Base-by-base conservation (phyloP, 306 rosid species). In the Pachyrhizus erosus region DNA sequence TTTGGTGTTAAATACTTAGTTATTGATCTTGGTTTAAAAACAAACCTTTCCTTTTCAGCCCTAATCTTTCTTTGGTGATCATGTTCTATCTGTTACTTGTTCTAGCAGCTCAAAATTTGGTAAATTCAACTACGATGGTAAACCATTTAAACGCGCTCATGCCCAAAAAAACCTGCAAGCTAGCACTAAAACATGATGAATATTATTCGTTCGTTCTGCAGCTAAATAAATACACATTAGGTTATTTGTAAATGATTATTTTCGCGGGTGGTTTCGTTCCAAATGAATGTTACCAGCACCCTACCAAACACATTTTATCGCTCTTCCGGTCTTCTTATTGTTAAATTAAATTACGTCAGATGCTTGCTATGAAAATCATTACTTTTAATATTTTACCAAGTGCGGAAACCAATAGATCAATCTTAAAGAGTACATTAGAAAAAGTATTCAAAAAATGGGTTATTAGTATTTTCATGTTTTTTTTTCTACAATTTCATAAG, bases 81-180 rank as follows among this genome's bases (percentile, higher is more conserved):
- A 39, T 33, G 39, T 14, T 24, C 5, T 70, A 15, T 68, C 4
- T 62, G 42, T 51, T 69, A 62, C 29, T 57, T 58, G 31, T 12
- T 23, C 43, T 51, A 46, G 9, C 57, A 52, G 69, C 58, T 71
- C 33, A n/a, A 52, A 70, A 31, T 70, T 61, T 70, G 73, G 64
- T 71, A 61, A 20, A 80, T 66, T 60, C 14, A 54, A 70, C 46
- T 54, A 29, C 29, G 60, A 17, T 62, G 31, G 33, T 43, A 67
- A 67, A 89, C 45, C 73, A 27, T 43, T 26, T 37, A 60, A 80
- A 42, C n/a, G 39, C 39, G 39, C 84, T 18, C 34, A 10, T 57
- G 71, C 8, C 42, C 34, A 21, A 78, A 18, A 18, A 60, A 64
- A 45, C 8, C 57, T 24, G 42, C 5, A 23, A 7, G 20, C 48